Evolutionary conservation across 2,329 filamentous ascomycete species (phyloP), one percentile per base, ranked within the genome.

Genomic region (Penicillium vulpinum): DNA sequence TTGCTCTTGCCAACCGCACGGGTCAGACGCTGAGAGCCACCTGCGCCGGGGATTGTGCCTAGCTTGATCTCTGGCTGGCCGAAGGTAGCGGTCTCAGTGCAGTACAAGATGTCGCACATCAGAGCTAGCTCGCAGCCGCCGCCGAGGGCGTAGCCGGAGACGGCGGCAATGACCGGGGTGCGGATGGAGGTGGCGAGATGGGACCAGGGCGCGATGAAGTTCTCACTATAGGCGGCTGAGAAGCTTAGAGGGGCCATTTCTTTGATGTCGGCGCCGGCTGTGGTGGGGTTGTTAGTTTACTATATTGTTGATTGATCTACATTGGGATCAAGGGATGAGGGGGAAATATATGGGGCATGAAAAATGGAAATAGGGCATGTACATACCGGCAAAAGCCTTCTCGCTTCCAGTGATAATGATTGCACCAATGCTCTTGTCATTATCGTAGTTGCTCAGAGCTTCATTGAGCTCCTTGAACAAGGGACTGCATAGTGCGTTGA

Each of bases 41-140:
- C 94, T 0, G 90, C 94, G 4, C 94, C 94, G 0, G 94, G 94
- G 54, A 97, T 91, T 2, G 89, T 89, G 26, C 94, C 94, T 3
- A 99, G 83, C 79, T 95, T 97, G 80, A 99, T 91, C 81, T 99
- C 94, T 0, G 94, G 94, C 78, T 97, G 94, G 13, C 94, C 94
- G 72, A 99, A 97, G 68, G 91, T 95, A 63, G 94, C 93, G 16
- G 77, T 85, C 49, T 88, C 83, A 2, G 90, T 92, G 78, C 90
- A 94, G 81, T 97, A 97, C 58, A 99, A 78, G 65, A 97, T 88
- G 74, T 99, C 94, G 70, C 89, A 91, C 94, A 97, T 99, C 82
- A 99, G 89, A 48, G 94, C 92, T 15, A 99, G 84, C 80, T 99
- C 94, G 74, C 94, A 99, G 45, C 94, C 94, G 51, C 94, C 94